Base-by-base conservation (phyloP, 768 basidiomycete species). In the Termitomyces sp. region DNA sequence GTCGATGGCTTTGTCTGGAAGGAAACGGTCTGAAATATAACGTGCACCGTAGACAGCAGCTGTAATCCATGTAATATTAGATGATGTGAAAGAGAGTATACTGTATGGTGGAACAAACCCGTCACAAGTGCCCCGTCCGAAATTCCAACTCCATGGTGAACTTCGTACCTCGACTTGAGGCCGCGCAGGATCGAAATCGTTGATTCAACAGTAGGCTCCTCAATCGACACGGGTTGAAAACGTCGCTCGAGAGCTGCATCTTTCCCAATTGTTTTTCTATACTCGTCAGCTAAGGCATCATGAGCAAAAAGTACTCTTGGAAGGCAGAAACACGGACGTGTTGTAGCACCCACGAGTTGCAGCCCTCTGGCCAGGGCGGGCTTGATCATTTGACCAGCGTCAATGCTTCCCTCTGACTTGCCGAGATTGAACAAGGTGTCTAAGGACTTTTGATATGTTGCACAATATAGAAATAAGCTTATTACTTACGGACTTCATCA, bases 361-460 rank as follows among this genome's bases (percentile, higher is more conserved):
- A 96, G 73, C 6, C 94, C 94, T 36, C 92, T 77, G 6, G 93
- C 94, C 1, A 95, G 78, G 0, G 93, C 90, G 32, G 92, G 92
- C 66, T 94, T 95, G 64, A 94, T 94, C 91, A 94, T 94, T 64
- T 92, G 87, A 0, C 92, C 92, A 1, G 90, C 94, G 64, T 95
- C 93, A 58, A 96, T 87, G 61, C 90, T 91, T 24, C 94, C 94
- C 73, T 95, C 94, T 0, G 90, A 80, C 70, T 95, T 95, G 0
- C 94, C 94, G 7, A 96, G 81, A 56, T 94, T 90, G 75, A 94
- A 91, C 3, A 93, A 76, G 0, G 82, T 87, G 61, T 92, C 87
- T 89, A 32, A 5, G 32, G 12, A 56, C 30, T 9, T 3, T 52
- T 6, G 20, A 32, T 20, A 26, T 13, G 18, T 20, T 22, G 24